Conservation (phyloP, 2,329 filamentous ascomycete species). For the Sclerotinia sclerotiorum region DNA sequence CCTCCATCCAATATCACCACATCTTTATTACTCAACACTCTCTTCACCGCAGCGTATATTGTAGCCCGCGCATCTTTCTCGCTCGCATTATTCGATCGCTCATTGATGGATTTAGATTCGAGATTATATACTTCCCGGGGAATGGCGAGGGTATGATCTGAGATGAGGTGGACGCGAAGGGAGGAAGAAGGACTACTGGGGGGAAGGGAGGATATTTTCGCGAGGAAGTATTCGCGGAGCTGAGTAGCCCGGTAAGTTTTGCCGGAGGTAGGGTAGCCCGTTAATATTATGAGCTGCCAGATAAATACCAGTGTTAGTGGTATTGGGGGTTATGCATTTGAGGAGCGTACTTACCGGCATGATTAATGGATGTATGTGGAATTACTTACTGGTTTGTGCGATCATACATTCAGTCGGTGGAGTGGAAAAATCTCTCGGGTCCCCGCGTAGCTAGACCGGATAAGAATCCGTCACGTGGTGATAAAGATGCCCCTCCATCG, state of each 20-base stretch:
- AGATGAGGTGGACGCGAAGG: conserved; percentile 71
- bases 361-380: conserved; percentile 6
- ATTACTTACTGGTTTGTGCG: conserved; percentile 1
- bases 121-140: conserved; percentile 70
- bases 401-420: not conserved
- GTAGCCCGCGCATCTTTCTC: conserved; percentile 81
- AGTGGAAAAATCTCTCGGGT: conserved; percentile 15
- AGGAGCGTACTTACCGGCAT: conserved; percentile 17
- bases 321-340: not conserved
- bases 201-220: conserved; percentile 46
- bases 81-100: conserved; percentile 68
- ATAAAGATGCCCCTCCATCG: conserved; percentile 9
- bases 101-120: conserved; percentile 56
- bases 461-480: not conserved
- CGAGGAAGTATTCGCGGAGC: conserved; percentile 64
- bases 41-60: conserved; percentile 76
- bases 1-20: conserved; percentile 77
- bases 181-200: conserved; percentile 38
- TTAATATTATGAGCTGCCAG: conserved; percentile 64
- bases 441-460: not conserved
- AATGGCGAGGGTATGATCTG: conserved; percentile 69
- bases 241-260: conserved; percentile 67
- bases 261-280: conserved; percentile 66
- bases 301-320: not conserved
- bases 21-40: conserved; percentile 67